Percentiles rank a stretch among this genome's conserved stretches.
Conservation (phyloP, 1,139 yeast genomes). For the Taphrina betulina region DNA sequence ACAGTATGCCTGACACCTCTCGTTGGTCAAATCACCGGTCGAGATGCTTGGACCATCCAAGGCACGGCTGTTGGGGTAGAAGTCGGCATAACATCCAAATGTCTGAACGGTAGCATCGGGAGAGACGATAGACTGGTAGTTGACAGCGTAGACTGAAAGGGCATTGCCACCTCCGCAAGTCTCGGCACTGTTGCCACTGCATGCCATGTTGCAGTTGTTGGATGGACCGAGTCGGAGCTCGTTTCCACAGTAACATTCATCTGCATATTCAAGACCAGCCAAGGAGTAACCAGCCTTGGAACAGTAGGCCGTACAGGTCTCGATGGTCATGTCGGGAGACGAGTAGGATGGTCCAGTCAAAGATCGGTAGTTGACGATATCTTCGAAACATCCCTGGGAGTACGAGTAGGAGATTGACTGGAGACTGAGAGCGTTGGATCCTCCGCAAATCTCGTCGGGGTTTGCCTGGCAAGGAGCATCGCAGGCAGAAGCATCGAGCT, state of each 20-base stretch:
- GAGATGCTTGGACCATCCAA: constrained; percentile 6
- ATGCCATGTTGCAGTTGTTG: constrained; percentile 11
- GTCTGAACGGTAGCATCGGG: neutral
- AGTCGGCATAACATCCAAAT: constrained; percentile 23
- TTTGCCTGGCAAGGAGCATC: constrained; percentile 13
- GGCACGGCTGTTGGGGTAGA: constrained; percentile 19
- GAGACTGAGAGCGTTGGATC: constrained; percentile 9
- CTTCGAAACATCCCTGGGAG: constrained; percentile 17
- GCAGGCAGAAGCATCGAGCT: constrained; percentile 7
- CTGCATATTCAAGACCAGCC: constrained; percentile 15
- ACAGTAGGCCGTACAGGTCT: constrained; percentile 1
- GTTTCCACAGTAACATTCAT: constrained; percentile 25
- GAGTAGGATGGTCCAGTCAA: neutral
- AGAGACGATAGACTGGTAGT: neutral
- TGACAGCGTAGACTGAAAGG: constrained; percentile 6
- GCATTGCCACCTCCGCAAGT: constrained; percentile 25
- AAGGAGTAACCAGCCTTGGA: neutral
- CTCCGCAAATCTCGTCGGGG: constrained; percentile 18
- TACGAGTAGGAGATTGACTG: constrained; percentile 6
- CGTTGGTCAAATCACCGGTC: constrained; percentile 16
- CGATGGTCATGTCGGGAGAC: constrained; percentile 9
- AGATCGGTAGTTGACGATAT: constrained; percentile 17
- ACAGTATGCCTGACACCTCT: constrained; percentile 10
- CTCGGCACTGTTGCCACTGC: constrained; percentile 13
- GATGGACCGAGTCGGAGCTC: constrained; percentile 5